Conservation (phyloP, 2,329 filamentous ascomycete genomes). For the Talaromyces sp. region DNA sequence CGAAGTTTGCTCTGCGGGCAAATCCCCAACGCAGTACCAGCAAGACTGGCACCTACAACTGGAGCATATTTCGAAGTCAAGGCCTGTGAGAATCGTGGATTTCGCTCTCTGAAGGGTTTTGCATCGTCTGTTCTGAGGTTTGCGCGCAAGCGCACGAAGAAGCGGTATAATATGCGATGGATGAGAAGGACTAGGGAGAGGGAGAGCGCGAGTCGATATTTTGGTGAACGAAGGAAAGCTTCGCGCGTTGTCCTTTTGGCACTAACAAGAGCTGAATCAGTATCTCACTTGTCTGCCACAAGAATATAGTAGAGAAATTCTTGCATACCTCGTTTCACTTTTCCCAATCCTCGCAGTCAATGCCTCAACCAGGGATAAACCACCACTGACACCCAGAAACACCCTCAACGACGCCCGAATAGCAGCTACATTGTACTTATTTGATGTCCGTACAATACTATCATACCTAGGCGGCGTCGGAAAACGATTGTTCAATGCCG, state of each 20-base stretch:
- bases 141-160: constrained; percentile 72
- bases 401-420: constrained; percentile 66
- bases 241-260: constrained; percentile 34
- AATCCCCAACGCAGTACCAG: constrained; percentile 75
- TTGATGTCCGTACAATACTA: constrained; percentile 46
- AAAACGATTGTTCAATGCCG: constrained; percentile 51
- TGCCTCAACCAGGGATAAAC: constrained; percentile 58
- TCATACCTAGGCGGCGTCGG: constrained; percentile 49
- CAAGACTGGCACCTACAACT: constrained; percentile 82
- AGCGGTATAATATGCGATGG: constrained; percentile 83
- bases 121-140: constrained; percentile 78
- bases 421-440: constrained; percentile 66
- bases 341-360: constrained; percentile 33
- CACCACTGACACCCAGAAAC: constrained; percentile 59
- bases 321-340: constrained; percentile 21
- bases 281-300: background rate
- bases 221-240: constrained; percentile 53
- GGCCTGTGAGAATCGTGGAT: constrained; percentile 67
- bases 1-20: constrained; percentile 67
- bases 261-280: background rate
- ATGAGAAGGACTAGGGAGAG: constrained; percentile 80
- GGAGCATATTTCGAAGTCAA: constrained; percentile 81
- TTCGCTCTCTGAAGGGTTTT: constrained; percentile 72
- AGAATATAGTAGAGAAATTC: too few relatives aligned
- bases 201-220: constrained; percentile 72